Evolutionary conservation across 2,329 filamentous ascomycete species (phyloP), one percentile per base, ranked within the genome.

Genomic region (Tolypocladium tropicale): DNA sequence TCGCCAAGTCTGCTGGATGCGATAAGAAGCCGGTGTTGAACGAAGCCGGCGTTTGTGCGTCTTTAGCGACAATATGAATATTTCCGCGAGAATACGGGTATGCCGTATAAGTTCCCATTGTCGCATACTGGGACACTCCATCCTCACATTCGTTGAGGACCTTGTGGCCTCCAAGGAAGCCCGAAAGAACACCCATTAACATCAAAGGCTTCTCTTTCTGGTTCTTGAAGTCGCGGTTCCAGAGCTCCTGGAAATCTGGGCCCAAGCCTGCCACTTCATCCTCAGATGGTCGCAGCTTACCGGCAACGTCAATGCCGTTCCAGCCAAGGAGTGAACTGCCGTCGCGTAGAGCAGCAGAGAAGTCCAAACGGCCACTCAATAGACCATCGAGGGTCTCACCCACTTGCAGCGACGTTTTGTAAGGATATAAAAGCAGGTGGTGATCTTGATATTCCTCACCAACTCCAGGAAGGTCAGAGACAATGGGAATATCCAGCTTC

Each of bases 51-150:
- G 76, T 73, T 18, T 69, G 62, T 3, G 74, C 59, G 3, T 70
- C 63, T 16, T 70, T 67, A 1, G 73, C 71, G 2, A 72, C 75
- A 63, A 86, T 84, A 69, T 87, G 83, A 56, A 86, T 76, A 56
- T 75, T 73, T 2, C 84, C 84, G 0, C 82, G 78, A 0, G 82
- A 85, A 62, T 78, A 81, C 0, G 84, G 83, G 63, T 86, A 84
- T 0, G 75, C 74, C 0, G 78, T 81, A 66, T 80, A 86, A 10
- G 72, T 72, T 1, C 70, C 77, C 30, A 78, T 65, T 2, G 76
- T 76, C 49, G 81, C 67, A 61, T 83, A 84, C 58, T 84, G 78
- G 53, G 59, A 62, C 2, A 48, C 54, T 2, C 57, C 53, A 32
- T 54, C 53, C 18, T 54, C 34, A 12, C 53, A 52, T 23, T 57